Evolutionary conservation across 345 rosid species (phyloP), one percentile per base, ranked within the genome.

Genomic region (Brassica cretica): DNA sequence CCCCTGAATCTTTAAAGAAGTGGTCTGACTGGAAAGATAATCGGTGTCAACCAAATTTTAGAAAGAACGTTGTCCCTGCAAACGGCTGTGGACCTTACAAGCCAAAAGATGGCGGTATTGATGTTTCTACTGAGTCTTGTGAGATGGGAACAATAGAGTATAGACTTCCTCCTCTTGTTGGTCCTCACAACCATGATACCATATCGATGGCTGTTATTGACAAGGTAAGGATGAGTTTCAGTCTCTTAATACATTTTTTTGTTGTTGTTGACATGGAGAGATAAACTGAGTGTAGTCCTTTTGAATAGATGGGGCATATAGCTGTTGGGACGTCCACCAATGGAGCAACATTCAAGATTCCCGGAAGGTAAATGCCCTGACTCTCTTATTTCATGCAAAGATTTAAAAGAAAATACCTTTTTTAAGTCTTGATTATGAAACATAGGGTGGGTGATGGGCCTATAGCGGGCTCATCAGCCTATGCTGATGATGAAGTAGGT

Each of bases 321-420:
- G 98, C 98, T 76, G 97, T 92, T 29, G 98, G 98, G 63, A 92
- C 97, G 74, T 94, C 98, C 55, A 94, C 98, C 51, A 94, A 94
- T 84, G 98, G 98, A 71, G 97, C 98, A 61, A 91, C 97, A 19
- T 92, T 83, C 77, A 94, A 94, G 87, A 88, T 94, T 79, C 93
- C 98, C 2, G 97, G 98, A 68, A 88, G 98, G 97, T 94, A 87
- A 79, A 8, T 37, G 12, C 44, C 44, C 39, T 6, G 41, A 16
- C 64, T 35, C 46, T 25, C 41, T 27, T 60, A 5, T 16, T 9
- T 27, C n/a, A 56, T 37, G 11, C 49, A 62, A 66, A 9, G 55
- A 37, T 37, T 8, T 14, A 12, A 6, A 32, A 24, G 11, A 37
- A 37, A 5, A n/a, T 0, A 8, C 62, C 39, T 6, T 33, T 25